Conservation (phyloP, 805 yeast species). For the Candida maltosa region DNA sequence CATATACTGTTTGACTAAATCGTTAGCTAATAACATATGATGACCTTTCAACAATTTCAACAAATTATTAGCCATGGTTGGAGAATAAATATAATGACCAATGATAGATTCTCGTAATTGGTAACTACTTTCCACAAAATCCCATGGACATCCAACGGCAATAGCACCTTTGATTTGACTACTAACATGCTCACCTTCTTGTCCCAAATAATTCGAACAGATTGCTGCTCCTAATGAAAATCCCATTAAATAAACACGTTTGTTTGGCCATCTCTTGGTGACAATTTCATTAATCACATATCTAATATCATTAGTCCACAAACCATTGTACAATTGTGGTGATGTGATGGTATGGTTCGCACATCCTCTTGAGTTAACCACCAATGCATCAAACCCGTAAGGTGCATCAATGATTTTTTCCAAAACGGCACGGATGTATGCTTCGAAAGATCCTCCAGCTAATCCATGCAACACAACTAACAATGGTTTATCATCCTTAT, state of each 20-base stretch:
- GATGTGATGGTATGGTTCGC: conserved; percentile 70
- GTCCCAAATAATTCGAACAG: conserved; percentile 65
- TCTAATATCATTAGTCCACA: conserved; percentile 68
- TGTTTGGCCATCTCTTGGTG: conserved; percentile 51
- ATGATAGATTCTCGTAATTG: conserved; percentile 40
- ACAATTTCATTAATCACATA: conserved; percentile 52
- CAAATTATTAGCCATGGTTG: conserved; percentile 39
- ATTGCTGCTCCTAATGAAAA: conserved; percentile 73
- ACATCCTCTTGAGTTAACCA: conserved; percentile 72
- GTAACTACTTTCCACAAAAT: conserved; percentile 52
- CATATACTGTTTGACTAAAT: conserved; percentile 22
- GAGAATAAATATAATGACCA: conserved; percentile 40
- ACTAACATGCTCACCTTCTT: conserved; percentile 48
- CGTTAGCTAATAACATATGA: conserved; percentile 21
- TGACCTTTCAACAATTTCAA: conserved; percentile 29
- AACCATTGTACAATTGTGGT: conserved; percentile 63
- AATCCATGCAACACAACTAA: conserved; percentile 67
- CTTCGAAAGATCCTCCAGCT: conserved; percentile 79
- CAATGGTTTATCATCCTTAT: conserved; percentile 49
- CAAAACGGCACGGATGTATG: conserved; percentile 59
- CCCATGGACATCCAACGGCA: conserved; percentile 71
- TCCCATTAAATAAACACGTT: conserved; percentile 65
- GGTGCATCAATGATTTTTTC: conserved; percentile 37
- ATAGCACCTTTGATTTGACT: conserved; percentile 56
- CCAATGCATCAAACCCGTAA: conserved; percentile 51